Percentiles rank a stretch among this genome's conserved stretches.
Evolutionary conservation across 2,329 filamentous ascomycete genomes (phyloP).

Genomic region (Fusarium kyushuense): DNA sequence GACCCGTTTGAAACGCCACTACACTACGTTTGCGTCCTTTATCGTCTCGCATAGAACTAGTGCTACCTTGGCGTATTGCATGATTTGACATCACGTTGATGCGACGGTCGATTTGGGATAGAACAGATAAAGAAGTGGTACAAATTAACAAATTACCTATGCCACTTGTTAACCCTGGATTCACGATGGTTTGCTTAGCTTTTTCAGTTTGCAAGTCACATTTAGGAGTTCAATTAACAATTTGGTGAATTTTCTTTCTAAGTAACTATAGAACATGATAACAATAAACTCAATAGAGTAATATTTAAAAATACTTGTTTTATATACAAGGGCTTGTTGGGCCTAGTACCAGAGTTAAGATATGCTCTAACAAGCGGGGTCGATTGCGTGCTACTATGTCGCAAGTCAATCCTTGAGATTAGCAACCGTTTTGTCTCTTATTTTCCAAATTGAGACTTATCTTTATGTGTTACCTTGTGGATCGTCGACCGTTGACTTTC

Average conservation of each 20-base stretch:
- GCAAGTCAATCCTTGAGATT: background rate
- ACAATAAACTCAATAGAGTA: background rate
- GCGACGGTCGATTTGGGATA: background rate
- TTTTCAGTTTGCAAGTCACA: background rate
- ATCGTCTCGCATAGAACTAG: background rate
- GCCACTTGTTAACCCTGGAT: background rate
- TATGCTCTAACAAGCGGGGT: constrained; percentile 2
- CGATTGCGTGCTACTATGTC: background rate
- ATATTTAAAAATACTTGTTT: background rate
- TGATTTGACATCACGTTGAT: constrained; percentile 9
- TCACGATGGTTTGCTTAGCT: background rate
- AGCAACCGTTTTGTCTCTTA: background rate
- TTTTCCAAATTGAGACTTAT: background rate
- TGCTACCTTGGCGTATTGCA: constrained; percentile 19
- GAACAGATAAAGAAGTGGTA: background rate
- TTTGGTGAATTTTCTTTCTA: background rate
- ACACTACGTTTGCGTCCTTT: constrained; percentile 6
- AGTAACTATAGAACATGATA: background rate
- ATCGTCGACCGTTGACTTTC: background rate
- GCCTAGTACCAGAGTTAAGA: background rate
- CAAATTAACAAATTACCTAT: background rate
- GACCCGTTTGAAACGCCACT: background rate
- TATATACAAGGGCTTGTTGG: background rate
- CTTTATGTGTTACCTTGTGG: background rate
- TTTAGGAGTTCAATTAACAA: background rate